Conservation (phyloP, 1,284 basidiomycete species). For the Amylostereum areolatum region DNA sequence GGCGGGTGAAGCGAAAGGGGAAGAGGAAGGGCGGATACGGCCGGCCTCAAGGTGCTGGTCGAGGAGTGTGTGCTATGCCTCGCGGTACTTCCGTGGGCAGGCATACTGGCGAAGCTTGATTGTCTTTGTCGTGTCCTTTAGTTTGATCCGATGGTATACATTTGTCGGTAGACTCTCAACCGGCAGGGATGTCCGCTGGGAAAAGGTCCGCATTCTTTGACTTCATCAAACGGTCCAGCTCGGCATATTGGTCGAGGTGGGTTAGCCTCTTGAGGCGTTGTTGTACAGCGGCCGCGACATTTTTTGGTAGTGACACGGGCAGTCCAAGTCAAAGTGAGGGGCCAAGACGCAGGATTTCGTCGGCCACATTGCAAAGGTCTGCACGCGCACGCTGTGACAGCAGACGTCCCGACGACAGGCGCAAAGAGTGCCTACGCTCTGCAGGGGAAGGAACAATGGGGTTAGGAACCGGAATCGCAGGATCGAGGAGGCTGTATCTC, state of each 20-base stretch:
- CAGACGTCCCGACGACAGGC: too few species aligned
- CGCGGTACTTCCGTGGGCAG: constrained; percentile 19
- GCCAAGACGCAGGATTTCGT: too few species aligned
- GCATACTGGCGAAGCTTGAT: constrained; percentile 15
- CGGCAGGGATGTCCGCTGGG: constrained; percentile 8
- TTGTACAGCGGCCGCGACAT: too few species aligned
- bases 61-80: constrained; percentile 22
- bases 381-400: too few species aligned
- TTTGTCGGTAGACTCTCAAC: constrained; percentile 16
- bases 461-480: too few species aligned
- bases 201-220: constrained; percentile 13
- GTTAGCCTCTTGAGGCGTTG: too few species aligned
- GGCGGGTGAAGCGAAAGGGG: constrained; percentile 23
- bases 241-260: not conserved
- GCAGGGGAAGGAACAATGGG: too few species aligned
- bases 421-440: too few species aligned
- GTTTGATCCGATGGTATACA: constrained; percentile 17
- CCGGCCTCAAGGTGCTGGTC: constrained; percentile 23
- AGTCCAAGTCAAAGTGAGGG: too few species aligned
- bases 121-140: constrained; percentile 20
- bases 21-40: constrained; percentile 23
- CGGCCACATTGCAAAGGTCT: too few species aligned
- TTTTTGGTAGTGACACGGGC: too few species aligned
- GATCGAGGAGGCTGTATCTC: too few species aligned
- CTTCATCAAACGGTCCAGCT: constrained; percentile 9